A percentile compares a stretch with the other conserved stretches of the same genome.
Evolutionary conservation across 75 land plant species (phyloP).

Genomic region (Cunninghamia lanceolata): DNA sequence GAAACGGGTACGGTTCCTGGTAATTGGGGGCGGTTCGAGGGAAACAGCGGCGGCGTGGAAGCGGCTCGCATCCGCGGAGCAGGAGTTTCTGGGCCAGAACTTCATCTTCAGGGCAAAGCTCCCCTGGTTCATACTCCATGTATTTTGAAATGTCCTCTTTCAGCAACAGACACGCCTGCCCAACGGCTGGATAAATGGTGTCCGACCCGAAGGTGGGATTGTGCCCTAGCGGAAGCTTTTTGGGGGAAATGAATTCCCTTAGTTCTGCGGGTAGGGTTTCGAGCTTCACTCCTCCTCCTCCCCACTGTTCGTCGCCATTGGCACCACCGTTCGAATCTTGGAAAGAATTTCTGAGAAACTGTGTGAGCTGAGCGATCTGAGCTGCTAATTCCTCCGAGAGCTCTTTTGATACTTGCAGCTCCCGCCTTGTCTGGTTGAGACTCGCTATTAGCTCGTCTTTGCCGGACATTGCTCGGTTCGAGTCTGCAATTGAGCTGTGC

Average conservation of each 20-base stretch:
- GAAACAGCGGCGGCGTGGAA: slow-evolving; percentile 84
- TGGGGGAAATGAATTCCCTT: slow-evolving; percentile 44
- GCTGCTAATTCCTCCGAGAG: background rate
- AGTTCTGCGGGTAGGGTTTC: slow-evolving; percentile 32
- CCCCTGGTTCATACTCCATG: slow-evolving; percentile 70
- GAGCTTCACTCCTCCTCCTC: slow-evolving; percentile 19
- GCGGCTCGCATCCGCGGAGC: slow-evolving; percentile 78
- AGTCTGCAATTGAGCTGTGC: background rate
- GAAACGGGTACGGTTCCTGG: slow-evolving; percentile 28
- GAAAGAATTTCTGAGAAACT: background rate
- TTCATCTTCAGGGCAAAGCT: slow-evolving; percentile 64
- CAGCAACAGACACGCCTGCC: slow-evolving; percentile 64
- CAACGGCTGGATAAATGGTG: slow-evolving; percentile 68
- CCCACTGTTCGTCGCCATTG: background rate
- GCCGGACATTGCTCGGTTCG: background rate
- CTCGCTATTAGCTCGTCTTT: background rate
- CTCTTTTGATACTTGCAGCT: background rate
- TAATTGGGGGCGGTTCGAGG: slow-evolving; percentile 24
- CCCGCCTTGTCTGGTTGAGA: background rate
- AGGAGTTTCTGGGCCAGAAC: slow-evolving; percentile 62
- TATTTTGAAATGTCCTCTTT: slow-evolving; percentile 53
- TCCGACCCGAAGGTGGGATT: slow-evolving; percentile 78
- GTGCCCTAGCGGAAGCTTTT: slow-evolving; percentile 60
- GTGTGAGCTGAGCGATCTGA: background rate
- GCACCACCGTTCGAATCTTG: background rate